Conservation (phyloP, 1,139 yeast species). For the Geotrichum carabidarum region DNA sequence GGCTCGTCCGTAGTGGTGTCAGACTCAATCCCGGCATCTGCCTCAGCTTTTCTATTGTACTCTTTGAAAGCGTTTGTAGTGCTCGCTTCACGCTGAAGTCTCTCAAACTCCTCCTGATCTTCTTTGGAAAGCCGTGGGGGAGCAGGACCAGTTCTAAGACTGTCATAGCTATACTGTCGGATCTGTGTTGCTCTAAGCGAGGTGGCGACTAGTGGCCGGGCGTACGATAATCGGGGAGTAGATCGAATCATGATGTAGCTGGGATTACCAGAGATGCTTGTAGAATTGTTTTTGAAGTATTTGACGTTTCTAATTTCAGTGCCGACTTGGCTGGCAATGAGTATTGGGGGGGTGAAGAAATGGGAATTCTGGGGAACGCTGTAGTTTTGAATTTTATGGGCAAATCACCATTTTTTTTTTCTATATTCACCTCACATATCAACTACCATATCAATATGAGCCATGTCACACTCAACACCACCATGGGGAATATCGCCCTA, state of each 20-base stretch:
- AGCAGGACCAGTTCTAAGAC: constrained; percentile 44
- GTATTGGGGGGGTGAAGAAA: no score
- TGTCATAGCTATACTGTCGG: neutral
- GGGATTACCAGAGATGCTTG: neutral
- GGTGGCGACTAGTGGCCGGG: constrained; percentile 4
- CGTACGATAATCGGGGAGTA: neutral
- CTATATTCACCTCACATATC: no score
- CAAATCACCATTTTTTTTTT: no score
- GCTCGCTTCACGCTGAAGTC: constrained; percentile 71
- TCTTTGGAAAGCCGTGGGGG: constrained; percentile 84
- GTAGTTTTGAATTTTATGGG: no score
- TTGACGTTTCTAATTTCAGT: neutral
- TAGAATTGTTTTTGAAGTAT: no score
- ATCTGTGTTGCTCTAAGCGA: neutral
- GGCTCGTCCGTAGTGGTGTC: constrained; percentile 36
- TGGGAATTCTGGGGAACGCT: no score
- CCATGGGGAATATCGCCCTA: constrained; percentile 29
- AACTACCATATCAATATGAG: constrained; percentile 15
- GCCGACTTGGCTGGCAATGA: no score
- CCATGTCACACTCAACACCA: constrained; percentile 23
- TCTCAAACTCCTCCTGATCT: constrained; percentile 90
- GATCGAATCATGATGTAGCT: neutral
- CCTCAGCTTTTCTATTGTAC: constrained; percentile 56
- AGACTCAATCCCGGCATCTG: constrained; percentile 38
- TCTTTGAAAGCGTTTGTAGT: constrained; percentile 62